Evolutionary conservation across 1,284 basidiomycete genomes (phyloP), one percentile per base, ranked within the genome.

Genomic region (Cystobasidium sp.): DNA sequence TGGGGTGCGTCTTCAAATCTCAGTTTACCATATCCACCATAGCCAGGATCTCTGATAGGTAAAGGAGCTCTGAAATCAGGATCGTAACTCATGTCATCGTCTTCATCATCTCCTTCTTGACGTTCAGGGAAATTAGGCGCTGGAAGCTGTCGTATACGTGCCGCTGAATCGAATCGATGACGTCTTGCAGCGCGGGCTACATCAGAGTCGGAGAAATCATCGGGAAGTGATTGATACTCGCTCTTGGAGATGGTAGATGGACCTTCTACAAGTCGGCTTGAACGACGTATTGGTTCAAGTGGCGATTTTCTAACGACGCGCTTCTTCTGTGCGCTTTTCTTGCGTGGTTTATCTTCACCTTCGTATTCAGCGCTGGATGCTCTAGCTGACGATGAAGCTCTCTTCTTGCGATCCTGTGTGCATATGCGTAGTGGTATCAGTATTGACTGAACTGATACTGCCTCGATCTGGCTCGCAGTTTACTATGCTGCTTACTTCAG

Each of bases 31-130:
- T 58, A 73, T 10, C 70, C 70, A 20, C 62, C 70, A 37, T 55
- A 44, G 20, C 53, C 66, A 24, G 37, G 37, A 43, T 73, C 70
- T 16, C 70, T 8, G 5, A 43, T 58, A 22, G 70, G 70, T 31
- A 73, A 44, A 47, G 70, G 70, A 18, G 70, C 70, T 63, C 70
- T 61, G 43, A 46, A 73, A 58, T 73, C 52, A 37, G 70, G 70
- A 62, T 73, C 70, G 43, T 65, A 73, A 5, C 31, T 31, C 31
- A 31, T 31, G 31, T 31, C 31, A 31, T 31, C 31, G 5, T 31
- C 31, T 7, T 73, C 52, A 9, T 20, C 12, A 18, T 65, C 63
- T 49, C 66, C 70, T 31, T 56, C 62, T 44, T 55, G 51, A 10
- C 31, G 44, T 22, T 65, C 63, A 22, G 70, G 70, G 31, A 65